Base-by-base conservation (phyloP, 306 rosid genomes). In the Fragaria ananassa region DNA sequence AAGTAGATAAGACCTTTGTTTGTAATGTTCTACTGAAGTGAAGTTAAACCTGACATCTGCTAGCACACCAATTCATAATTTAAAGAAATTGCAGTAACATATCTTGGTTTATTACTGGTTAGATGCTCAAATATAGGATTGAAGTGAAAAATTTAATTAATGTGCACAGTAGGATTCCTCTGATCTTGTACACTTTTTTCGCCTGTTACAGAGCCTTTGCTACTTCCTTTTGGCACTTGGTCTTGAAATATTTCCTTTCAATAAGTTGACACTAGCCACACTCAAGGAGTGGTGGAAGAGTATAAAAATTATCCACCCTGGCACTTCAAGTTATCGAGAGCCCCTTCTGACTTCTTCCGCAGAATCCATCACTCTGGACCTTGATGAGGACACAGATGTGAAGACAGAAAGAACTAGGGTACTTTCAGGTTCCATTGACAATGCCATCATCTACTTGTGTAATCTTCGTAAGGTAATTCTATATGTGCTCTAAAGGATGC, bases 401-500 rank as follows among this genome's bases (percentile, higher is more conserved):
- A 89, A 82, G 88, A 85, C 89, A 42, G 98, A 92, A 84, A 92
- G 97, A 85, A 86, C 80, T 71, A 85, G 98, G 81, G 92, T 94
- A 49, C 95, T 94, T 37, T 92, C 98, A 53, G 98, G 98, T 80
- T 84, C 92, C 68, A 62, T 85, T 72, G 96, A 88, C 79, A 90
- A 89, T 84, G 85, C 96, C 82, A 90, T 90, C 82, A 86, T 95
- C 86, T 92, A 89, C 86, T 82, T 92, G 88, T 83, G 83, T 69
- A 89, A 92, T 84, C 97, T 92, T 75, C 90, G 89, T 7, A 95
- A 95, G 98, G 98, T 95, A 86, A 53, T 54, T 85, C 51, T 65
- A 25, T 23, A 25, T 60, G 25, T 77, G 72, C 42, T 86, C 74
- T 68, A 50, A 47, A 65, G 79, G 39, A 70, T 47, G 31, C 64